Conservation (phyloP, 805 yeast genomes). For the Candida hispaniensis region DNA sequence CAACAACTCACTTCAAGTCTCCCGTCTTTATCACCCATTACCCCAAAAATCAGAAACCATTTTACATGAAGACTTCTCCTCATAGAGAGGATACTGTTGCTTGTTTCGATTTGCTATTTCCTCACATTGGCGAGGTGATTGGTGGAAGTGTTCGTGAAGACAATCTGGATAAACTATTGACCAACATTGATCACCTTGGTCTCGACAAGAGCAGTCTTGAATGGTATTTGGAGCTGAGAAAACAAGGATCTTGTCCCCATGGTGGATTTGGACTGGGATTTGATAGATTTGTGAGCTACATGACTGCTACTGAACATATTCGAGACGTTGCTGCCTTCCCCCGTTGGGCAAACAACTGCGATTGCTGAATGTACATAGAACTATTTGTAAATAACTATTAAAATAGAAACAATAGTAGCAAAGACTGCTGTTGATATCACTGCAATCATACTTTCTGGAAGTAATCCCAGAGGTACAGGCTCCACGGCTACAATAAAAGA, state of each 20-base stretch:
- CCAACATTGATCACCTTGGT: constrained; percentile 43
- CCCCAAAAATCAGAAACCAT: constrained; percentile 71
- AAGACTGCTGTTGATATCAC: too few species aligned
- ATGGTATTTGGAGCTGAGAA: constrained; percentile 73
- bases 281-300: constrained; percentile 68
- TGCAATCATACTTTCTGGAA: constrained; percentile 8
- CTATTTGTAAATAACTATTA: background rate
- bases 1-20: constrained; percentile 44
- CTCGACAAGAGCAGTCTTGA: constrained; percentile 37
- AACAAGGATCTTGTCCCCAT: constrained; percentile 77
- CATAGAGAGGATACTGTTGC: constrained; percentile 50
- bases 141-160: constrained; percentile 95
- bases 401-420: too few species aligned
- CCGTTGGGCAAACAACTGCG: constrained; percentile 49
- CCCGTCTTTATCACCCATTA: constrained; percentile 89
- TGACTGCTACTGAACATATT: constrained; percentile 66
- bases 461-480: constrained; percentile 4
- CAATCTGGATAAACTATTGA: constrained; percentile 41
- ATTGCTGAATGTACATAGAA: constrained; percentile 28
- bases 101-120: constrained; percentile 80
- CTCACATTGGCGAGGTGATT: constrained; percentile 84
- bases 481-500: constrained; percentile 1
- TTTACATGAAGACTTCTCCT: constrained; percentile 65
- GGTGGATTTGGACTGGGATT: constrained; percentile 97
- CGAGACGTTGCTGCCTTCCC: constrained; percentile 85